Percentiles rank a stretch among this genome's conserved stretches.
phyloP scores from a whole-genome alignment of 345 rosid genomes.

The Turritis glabra region DNA sequence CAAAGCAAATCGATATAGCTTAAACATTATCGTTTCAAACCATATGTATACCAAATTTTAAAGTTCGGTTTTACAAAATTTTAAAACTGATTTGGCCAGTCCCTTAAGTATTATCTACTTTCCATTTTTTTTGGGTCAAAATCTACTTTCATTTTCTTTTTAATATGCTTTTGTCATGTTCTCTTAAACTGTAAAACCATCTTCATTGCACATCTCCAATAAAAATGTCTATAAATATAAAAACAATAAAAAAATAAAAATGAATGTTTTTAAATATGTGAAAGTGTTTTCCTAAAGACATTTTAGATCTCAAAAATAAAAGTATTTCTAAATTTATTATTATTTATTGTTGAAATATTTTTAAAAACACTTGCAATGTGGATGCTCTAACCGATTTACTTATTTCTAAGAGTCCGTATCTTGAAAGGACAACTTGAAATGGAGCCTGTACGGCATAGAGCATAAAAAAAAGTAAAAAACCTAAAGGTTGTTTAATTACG shows the following conservation, averaged over 20 bases:
- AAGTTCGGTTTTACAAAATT: neutral
- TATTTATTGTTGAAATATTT: too few species aligned
- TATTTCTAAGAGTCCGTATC: neutral
- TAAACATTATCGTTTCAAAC: neutral
- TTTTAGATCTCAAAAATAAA: too few species aligned
- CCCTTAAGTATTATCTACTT: constrained; percentile 2
- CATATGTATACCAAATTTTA: neutral
- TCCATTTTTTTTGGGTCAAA: neutral
- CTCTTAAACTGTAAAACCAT: too few species aligned
- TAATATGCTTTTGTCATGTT: neutral
- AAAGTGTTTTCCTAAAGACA: too few species aligned
- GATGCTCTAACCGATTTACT: constrained; percentile 15
- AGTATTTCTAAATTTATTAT: too few species aligned
- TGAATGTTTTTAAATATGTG: too few species aligned
- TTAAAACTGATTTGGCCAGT: neutral
- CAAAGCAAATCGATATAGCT: neutral
- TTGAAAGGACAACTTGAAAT: neutral
- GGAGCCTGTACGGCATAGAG: neutral
- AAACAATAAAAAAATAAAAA: too few species aligned
- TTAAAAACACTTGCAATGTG: too few species aligned
- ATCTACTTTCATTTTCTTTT: too few species aligned
- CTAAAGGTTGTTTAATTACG: neutral
- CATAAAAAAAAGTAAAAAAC: too few species aligned
- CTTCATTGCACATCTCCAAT: too few species aligned
- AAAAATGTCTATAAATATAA: too few species aligned